phyloP scores from a whole-genome alignment of 2,329 filamentous ascomycete species.

The Phialocephala subalpina region DNA sequence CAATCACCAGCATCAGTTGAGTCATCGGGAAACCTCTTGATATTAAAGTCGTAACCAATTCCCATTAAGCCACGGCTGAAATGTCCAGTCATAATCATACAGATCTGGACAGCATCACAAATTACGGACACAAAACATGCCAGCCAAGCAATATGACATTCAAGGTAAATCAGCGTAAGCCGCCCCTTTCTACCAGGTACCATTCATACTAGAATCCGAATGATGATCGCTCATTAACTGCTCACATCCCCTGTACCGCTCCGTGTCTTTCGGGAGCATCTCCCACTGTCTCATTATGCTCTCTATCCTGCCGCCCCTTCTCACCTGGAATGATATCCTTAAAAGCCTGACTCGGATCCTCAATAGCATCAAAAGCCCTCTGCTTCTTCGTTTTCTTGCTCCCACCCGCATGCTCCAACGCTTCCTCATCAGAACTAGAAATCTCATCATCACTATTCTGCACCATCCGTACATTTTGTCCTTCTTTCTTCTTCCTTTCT shows the following conservation, averaged over 20 bases:
- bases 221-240: not conserved
- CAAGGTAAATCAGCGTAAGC: not conserved
- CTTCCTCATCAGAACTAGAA: constrained; percentile 47
- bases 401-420: constrained; percentile 27
- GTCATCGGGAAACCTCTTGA: not conserved
- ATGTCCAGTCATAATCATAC: not conserved
- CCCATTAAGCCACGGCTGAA: not conserved
- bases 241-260: not conserved
- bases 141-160: not conserved
- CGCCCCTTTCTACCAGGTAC: not conserved
- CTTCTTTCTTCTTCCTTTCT: constrained; percentile 74
- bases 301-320: constrained; percentile 32
- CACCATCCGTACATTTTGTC: constrained; percentile 60
- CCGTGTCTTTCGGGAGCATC: constrained; percentile 25
- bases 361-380: constrained; percentile 55
- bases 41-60: not conserved
- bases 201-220: not conserved
- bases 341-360: constrained; percentile 37
- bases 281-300: constrained; percentile 31
- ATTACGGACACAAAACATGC: not conserved
- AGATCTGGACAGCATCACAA: not conserved
- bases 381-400: constrained; percentile 59
- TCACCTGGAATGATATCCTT: constrained; percentile 37
- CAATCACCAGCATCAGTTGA: not conserved
- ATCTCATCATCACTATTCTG: constrained; percentile 55